Conservation (phyloP, 2,329 filamentous ascomycete genomes). For the Fusarium metavorans region DNA sequence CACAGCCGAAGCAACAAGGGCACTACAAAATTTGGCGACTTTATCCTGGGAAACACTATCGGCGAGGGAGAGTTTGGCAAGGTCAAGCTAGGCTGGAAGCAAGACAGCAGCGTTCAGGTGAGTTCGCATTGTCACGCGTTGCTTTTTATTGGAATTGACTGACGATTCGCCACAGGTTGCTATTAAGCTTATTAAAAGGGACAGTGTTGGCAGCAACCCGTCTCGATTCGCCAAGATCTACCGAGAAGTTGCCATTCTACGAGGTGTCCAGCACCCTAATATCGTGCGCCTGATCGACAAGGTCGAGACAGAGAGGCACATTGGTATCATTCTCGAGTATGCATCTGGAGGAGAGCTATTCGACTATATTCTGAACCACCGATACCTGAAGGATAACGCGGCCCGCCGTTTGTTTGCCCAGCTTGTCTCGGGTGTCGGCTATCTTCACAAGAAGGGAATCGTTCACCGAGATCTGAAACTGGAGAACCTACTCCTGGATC, state of each 20-base stretch:
- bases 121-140: not conserved
- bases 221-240: slow-evolving; percentile 95
- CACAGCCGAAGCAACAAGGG: slow-evolving; percentile 69
- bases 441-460: slow-evolving; percentile 98
- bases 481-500: slow-evolving; percentile 93
- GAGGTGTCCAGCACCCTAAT: slow-evolving; percentile 91
- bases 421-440: slow-evolving; percentile 94
- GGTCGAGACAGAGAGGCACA: slow-evolving; percentile 97
- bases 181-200: slow-evolving; percentile 96
- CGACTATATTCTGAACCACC: slow-evolving; percentile 96
- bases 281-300: slow-evolving; percentile 98
- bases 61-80: slow-evolving; percentile 99
- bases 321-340: slow-evolving; percentile 98
- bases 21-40: slow-evolving; percentile 90
- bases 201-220: slow-evolving; percentile 88
- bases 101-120: slow-evolving; percentile 88
- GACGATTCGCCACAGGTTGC: slow-evolving; percentile 73
- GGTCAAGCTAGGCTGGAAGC: slow-evolving; percentile 98
- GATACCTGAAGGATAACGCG: slow-evolving; percentile 93
- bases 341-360: slow-evolving; percentile 97
- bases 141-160: slow-evolving; percentile 11
- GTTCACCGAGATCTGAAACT: slow-evolving; percentile 97
- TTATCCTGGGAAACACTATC: slow-evolving; percentile 94
- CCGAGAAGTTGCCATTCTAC: slow-evolving; percentile 92
- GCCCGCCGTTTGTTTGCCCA: slow-evolving; percentile 94